Evolutionary conservation across 768 basidiomycete species (phyloP).

Genomic region (Cystobasidiopsis lactophilus): DNA sequence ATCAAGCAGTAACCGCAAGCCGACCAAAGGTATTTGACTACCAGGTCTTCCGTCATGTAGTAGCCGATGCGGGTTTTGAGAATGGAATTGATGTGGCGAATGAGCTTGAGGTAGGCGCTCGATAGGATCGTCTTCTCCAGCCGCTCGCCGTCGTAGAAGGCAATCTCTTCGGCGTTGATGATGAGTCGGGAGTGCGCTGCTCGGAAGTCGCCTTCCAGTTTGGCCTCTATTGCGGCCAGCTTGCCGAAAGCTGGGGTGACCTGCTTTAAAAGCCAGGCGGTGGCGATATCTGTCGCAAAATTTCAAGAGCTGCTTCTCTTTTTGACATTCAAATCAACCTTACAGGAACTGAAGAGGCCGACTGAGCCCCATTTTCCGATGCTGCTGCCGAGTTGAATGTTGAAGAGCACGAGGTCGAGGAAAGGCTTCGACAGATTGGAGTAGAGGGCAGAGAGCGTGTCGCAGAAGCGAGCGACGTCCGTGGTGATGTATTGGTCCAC

Average conservation of each 20-base stretch:
- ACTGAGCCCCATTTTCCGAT: constrained; percentile 66
- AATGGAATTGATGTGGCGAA: constrained; percentile 74
- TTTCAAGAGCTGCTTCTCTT: too few species aligned
- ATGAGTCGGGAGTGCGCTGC: constrained; percentile 66
- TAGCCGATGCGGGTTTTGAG: constrained; percentile 85
- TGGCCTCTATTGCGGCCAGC: constrained; percentile 66
- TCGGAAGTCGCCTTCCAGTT: constrained; percentile 76
- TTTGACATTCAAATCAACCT: too few species aligned
- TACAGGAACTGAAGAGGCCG: constrained; percentile 54
- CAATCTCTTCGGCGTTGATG: constrained; percentile 76
- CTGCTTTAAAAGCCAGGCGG: constrained; percentile 53
- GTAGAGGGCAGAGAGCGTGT: constrained; percentile 63
- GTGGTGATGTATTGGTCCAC: constrained; percentile 41
- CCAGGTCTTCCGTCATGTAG: constrained; percentile 85
- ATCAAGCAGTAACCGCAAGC: constrained; percentile 80
- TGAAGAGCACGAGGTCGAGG: constrained; percentile 75
- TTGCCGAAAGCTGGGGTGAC: constrained; percentile 73
- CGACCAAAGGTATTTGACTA: constrained; percentile 91
- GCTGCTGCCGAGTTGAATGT: constrained; percentile 65
- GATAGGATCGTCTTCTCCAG: constrained; percentile 64
- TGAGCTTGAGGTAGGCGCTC: constrained; percentile 50
- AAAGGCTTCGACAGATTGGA: constrained; percentile 84
- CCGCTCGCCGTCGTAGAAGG: constrained; percentile 81
- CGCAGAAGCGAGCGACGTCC: constrained; percentile 73
- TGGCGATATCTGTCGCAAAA: constrained; percentile 69